Evolutionary conservation across 1,284 basidiomycete species (phyloP), one percentile per base, ranked within the genome.

Genomic region (Apiotrichum domesticum): DNA sequence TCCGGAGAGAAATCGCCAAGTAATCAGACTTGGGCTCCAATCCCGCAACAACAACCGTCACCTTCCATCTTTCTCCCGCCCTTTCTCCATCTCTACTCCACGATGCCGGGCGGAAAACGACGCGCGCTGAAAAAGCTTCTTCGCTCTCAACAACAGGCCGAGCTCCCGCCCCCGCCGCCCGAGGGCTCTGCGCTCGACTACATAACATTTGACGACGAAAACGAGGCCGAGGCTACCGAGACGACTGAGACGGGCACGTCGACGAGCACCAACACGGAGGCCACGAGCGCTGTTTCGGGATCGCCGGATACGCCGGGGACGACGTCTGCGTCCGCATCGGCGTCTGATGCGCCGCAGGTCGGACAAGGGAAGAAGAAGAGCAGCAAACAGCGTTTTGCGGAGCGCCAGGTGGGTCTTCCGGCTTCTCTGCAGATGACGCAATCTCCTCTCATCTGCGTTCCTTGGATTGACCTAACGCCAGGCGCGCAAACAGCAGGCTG

Each of bases 401-500:
- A 89, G 51, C 80, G 91, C 52, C 85, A 89, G 83, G 89, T 88
- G 64, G 64, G 81, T 68, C 13, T n/a, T 29, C 21, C 3, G 5
- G 47, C 11, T 4, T 41, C 7, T 41, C 37, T 6, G 6, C 7
- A 15, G 35, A 15, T 50, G 4, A 11, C 6, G 35, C 14, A 11
- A 10, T 8, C n/a, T 35, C 35, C 6, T 10, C 29, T 21, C 21
- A 21, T 21, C 21, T 21, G 21, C 21, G 21, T 21, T 21, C 21
- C 21, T 21, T 21, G 21, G 21, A 21, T 21, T 21, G 21, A 21
- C 21, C 58, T 49, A 21, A 54, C 47, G 4, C n/a, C 63, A 91
- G 90, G 87, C 87, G 8, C 81, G 87, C 65, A 94, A 87, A 72
- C 85, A 85, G 21, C 86, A 85, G 35, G 82, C 82, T 2, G 72